These are phyloP conservation scores for Fraxinus floribunda DNA, from an alignment of 305 asterid species.

Conservation along the genomic window DNA sequence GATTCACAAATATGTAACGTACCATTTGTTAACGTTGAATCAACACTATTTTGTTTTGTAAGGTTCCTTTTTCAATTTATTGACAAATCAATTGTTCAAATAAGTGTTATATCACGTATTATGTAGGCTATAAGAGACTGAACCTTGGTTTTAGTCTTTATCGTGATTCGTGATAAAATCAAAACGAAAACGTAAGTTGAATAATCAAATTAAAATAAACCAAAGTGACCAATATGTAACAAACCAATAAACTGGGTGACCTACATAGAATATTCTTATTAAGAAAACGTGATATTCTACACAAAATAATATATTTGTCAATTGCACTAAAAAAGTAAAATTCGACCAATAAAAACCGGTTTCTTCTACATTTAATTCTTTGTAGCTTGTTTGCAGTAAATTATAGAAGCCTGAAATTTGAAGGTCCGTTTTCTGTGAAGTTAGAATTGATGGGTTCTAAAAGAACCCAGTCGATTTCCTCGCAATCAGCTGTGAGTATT, in stretches of 20 bases:
- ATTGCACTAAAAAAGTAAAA: too few species aligned
- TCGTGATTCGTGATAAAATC: too few species aligned
- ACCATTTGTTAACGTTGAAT: background rate
- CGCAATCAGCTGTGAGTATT: too few species aligned
- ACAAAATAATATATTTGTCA: background rate
- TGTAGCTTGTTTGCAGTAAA: background rate
- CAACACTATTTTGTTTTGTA: background rate
- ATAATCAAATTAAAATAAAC: too few species aligned
- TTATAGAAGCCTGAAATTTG: conserved; percentile 33
- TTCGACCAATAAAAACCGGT: too few species aligned
- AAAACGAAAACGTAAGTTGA: background rate
- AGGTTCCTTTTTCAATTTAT: background rate
- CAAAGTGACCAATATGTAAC: background rate
- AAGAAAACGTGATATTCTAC: background rate
- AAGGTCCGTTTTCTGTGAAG: conserved; percentile 23
- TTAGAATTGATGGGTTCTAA: background rate
- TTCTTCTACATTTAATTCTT: too few species aligned
- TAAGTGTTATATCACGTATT: background rate
- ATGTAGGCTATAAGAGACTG: background rate
- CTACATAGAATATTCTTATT: background rate
- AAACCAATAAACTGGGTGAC: background rate
- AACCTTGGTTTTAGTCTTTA: background rate
- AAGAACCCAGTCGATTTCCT: too few species aligned
- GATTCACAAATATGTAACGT: background rate
- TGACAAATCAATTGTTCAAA: background rate